A percentile compares a stretch with the other conserved stretches of the same genome.
Evolutionary conservation across 805 yeast species (phyloP).

Genomic region (Debaryomyces tyrocola): DNA sequence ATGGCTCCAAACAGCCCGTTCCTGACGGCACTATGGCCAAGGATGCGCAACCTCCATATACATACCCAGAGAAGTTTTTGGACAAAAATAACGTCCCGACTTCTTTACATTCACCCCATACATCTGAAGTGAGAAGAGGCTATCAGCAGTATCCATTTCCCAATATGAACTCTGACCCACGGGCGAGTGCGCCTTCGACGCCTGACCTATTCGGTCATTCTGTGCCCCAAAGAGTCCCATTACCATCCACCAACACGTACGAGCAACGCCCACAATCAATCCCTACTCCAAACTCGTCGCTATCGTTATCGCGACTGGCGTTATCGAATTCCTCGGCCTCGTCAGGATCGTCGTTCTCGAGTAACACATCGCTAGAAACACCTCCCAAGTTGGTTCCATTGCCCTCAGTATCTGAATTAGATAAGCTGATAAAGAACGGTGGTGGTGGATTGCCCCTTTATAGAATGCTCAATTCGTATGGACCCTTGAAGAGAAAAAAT

Average conservation of each 20-base stretch:
- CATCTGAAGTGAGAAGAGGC: constrained; percentile 1
- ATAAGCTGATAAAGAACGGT: constrained; percentile 24
- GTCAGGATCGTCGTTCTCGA: background rate
- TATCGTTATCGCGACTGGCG: constrained; percentile 1
- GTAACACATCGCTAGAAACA: background rate
- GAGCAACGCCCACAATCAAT: constrained; percentile 1
- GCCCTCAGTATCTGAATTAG: constrained; percentile 39
- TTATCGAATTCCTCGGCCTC: background rate
- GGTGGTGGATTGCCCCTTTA: constrained; percentile 6
- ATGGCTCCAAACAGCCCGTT: background rate
- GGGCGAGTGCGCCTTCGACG: constrained; percentile 8
- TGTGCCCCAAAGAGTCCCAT: constrained; percentile 5
- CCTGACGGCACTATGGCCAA: background rate
- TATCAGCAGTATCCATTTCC: constrained; percentile 19
- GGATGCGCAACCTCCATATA: background rate
- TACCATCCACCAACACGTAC: constrained; percentile 1
- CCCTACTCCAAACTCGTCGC: constrained; percentile 4
- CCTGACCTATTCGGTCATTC: background rate
- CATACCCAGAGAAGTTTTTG: background rate
- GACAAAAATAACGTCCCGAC: background rate
- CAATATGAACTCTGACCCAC: constrained; percentile 9
- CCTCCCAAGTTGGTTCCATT: constrained; percentile 18
- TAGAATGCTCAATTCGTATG: constrained; percentile 4
- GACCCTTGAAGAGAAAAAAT: background rate
- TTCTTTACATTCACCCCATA: background rate